These are phyloP conservation scores for Schoenoplectus tabernaemontani DNA, from an alignment of 202 grass and related monocot genomes.

Conservation along the genomic window DNA sequence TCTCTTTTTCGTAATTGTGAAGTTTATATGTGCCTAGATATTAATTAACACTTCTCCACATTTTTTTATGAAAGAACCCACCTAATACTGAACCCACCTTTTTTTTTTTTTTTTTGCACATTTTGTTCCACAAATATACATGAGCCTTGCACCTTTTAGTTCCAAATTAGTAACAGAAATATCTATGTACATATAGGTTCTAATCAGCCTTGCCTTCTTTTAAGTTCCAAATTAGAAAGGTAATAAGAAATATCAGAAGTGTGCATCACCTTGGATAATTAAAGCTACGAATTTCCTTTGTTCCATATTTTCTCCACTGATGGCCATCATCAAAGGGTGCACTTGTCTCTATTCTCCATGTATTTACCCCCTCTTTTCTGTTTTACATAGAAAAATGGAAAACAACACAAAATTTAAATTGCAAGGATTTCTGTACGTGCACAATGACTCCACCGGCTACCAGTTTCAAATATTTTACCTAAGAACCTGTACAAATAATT, in stretches of 20 bases:
- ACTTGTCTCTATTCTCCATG: slow-evolving; percentile 40
- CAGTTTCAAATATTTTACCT: neutral
- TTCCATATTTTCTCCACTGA: slow-evolving; percentile 86
- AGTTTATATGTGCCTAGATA: too few relatives aligned
- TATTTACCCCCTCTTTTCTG: slow-evolving; percentile 39
- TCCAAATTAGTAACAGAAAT: neutral
- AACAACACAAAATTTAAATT: neutral
- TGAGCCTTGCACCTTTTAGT: too few relatives aligned
- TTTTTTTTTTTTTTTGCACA: too few relatives aligned
- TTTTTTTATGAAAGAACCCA: too few relatives aligned
- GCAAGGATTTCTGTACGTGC: too few relatives aligned
- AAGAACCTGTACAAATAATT: too few relatives aligned
- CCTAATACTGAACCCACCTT: too few relatives aligned
- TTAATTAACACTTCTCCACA: too few relatives aligned
- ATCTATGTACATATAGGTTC: too few relatives aligned
- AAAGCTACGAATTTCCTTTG: slow-evolving; percentile 63
- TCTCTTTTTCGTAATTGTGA: too few relatives aligned
- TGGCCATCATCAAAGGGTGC: slow-evolving; percentile 64
- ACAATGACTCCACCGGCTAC: neutral
- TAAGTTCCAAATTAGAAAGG: neutral
- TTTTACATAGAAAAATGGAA: neutral
- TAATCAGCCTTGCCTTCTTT: too few relatives aligned
- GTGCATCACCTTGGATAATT: slow-evolving; percentile 55
- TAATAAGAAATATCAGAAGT: neutral
- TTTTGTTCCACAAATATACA: too few relatives aligned